Evolutionary conservation across 257 asterid genomes (phyloP), one percentile per base, ranked within the genome.

Genomic region (Scutellaria baicalensis): DNA sequence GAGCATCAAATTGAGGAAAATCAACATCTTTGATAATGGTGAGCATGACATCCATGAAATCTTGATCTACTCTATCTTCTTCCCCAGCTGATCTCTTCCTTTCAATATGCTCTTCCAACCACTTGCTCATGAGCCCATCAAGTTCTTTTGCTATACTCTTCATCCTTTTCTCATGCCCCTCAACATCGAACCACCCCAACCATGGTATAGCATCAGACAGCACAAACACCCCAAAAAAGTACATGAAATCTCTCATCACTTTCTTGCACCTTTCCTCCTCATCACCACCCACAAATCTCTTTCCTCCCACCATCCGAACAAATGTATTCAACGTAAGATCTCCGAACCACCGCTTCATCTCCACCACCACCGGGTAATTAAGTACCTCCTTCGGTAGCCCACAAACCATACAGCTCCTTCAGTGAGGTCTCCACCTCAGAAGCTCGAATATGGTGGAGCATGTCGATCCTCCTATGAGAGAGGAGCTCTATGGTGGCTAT

Each of bases 1-100:
- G 69, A 3, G 62, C 38, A 23, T 66, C 78, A 27, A 74, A 66
- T 3, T 27, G 73, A 3, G 64, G 13, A 27, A 66, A 57, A 13
- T 66, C 42, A 23, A 56, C 27, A 12, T 4, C 51, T 66, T 74
- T 57, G 69, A 66, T 8, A n/a, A 66, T 12, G 14, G 27, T 66
- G 47, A 74, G 70, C 74, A 74, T 68, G 8, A 40, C 74, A 68
- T 74, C 78, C 78, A 74, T 66, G 69, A 74, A 74, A 59, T 74
- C 74, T 48, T 56, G 17, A 58, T 59, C 73, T 0, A 3, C 38
- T 45, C 21, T 59, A n/a, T n/a, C n/a, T 12, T 6, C 17, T 3
- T 58, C 66, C 45, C 43, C 64, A n/a, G n/a, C n/a, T n/a, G n/a
- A n/a, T 7, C 14, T 11, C 65, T 14, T 14, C 55, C 47, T 57